A percentile compares a stretch with the other conserved stretches of the same genome.
Conservation (phyloP, 805 yeast genomes). For the Lachancea meyersii region DNA sequence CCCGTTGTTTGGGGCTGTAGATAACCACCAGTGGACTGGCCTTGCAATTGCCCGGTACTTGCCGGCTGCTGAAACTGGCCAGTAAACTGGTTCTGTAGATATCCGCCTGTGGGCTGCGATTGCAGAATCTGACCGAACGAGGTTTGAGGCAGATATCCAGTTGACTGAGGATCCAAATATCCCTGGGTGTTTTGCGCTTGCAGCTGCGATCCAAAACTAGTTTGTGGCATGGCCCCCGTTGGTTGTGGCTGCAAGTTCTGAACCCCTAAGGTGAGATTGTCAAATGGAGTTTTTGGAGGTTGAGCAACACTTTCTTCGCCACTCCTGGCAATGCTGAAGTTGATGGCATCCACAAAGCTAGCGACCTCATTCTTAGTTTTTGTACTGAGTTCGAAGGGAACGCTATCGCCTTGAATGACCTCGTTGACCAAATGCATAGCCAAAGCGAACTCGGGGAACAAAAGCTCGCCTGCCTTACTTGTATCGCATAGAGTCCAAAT, state of each 20-base stretch:
- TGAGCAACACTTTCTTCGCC: constrained; percentile 11
- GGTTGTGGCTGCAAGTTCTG: constrained; percentile 33
- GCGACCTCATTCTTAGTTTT: constrained; percentile 76
- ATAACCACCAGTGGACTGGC: constrained; percentile 41
- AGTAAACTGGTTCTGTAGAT: constrained; percentile 41
- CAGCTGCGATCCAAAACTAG: constrained; percentile 31
- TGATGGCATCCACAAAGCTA: constrained; percentile 84
- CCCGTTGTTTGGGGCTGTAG: constrained; percentile 23
- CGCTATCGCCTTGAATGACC: constrained; percentile 67
- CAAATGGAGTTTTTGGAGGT: constrained; percentile 37
- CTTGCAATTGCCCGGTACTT: constrained; percentile 13
- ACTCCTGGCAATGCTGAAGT: constrained; percentile 64
- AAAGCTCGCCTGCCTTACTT: constrained; percentile 71
- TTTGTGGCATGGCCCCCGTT: constrained; percentile 36
- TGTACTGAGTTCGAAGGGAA: constrained; percentile 68
- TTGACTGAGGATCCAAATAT: constrained; percentile 33
- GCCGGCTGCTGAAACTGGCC: constrained; percentile 16
- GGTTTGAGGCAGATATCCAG: constrained; percentile 38
- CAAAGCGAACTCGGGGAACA: constrained; percentile 92
- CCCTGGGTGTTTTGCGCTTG: constrained; percentile 37
- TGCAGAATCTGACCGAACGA: constrained; percentile 33
- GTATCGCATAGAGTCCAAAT: constrained; percentile 93
- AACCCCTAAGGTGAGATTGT: constrained; percentile 27
- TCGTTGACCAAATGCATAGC: constrained; percentile 82
- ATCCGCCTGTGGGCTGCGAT: constrained; percentile 24